phyloP scores from a whole-genome alignment of 202 grass and related monocot species.

The Bolboschoenoplectus hybrid region DNA sequence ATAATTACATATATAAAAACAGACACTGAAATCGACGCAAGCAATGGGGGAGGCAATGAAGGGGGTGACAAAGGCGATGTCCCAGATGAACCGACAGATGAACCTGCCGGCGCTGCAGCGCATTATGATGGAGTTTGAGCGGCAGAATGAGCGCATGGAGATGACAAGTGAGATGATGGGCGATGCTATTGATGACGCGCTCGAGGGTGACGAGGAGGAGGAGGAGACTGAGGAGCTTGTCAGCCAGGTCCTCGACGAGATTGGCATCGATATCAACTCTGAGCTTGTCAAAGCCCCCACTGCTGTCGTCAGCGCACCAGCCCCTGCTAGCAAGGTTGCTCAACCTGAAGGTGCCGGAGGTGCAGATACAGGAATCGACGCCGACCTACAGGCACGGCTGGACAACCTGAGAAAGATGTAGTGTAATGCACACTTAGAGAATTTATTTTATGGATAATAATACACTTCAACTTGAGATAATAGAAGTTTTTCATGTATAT shows the following conservation, averaged over 20 bases:
- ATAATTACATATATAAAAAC: neutral
- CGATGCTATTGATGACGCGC: conserved; percentile 78
- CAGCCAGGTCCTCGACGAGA: conserved; percentile 85
- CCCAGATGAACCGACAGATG: conserved; percentile 84
- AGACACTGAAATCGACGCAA: conserved; percentile 93
- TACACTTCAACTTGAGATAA: neutral
- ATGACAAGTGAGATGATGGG: conserved; percentile 87
- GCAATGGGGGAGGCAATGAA: conserved; percentile 94
- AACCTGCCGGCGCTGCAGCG: conserved; percentile 74
- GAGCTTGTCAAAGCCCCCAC: conserved; percentile 83
- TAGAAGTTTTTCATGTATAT: conserved; percentile 4
- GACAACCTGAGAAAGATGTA: conserved; percentile 75
- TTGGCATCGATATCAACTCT: conserved; percentile 74
- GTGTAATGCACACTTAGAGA: neutral
- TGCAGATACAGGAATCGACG: conserved; percentile 59
- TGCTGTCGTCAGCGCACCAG: conserved; percentile 41
- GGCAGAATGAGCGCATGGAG: conserved; percentile 89
- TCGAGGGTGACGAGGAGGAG: conserved; percentile 82
- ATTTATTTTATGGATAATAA: neutral
- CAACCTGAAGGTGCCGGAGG: conserved; percentile 53
- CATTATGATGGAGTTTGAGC: conserved; percentile 89
- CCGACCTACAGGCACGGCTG: conserved; percentile 66
- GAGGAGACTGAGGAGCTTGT: conserved; percentile 83
- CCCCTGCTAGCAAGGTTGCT: conserved; percentile 50
- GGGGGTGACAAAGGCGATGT: conserved; percentile 84